Conservation (phyloP, 1,139 yeast species). For the Candida tetrigidarum region DNA sequence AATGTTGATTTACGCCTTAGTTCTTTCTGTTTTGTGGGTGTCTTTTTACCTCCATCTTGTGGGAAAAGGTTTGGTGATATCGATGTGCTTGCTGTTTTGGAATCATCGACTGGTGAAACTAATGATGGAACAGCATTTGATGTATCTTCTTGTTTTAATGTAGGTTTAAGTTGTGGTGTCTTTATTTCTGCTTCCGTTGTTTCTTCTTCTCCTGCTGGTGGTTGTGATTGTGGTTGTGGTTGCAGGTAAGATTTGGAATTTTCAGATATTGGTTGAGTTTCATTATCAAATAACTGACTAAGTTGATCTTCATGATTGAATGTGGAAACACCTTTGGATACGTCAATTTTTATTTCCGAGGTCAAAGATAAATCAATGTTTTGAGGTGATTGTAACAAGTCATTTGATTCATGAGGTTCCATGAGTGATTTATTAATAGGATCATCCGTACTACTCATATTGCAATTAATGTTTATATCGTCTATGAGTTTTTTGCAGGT, state of each 20-base stretch:
- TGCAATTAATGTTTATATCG: neutral
- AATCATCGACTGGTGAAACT: constrained; percentile 10
- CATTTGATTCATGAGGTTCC: constrained; percentile 6
- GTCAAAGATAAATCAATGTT: constrained; percentile 6
- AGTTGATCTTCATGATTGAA: constrained; percentile 5
- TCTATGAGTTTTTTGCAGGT: neutral
- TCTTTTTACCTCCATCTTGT: constrained; percentile 4
- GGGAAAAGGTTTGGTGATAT: constrained; percentile 20
- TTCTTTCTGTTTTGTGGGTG: constrained; percentile 12
- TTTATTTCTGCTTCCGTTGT: no score
- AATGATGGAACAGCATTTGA: constrained; percentile 1
- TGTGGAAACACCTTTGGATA: constrained; percentile 2
- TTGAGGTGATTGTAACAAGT: constrained; percentile 5
- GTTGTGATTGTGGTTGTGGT: no score
- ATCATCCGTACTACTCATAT: constrained; percentile 17
- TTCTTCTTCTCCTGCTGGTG: no score
- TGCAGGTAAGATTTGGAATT: no score
- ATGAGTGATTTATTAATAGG: constrained; percentile 12
- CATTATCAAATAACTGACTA: constrained; percentile 5
- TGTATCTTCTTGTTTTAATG: neutral
- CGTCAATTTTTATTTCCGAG: constrained; percentile 2
- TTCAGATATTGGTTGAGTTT: neutral
- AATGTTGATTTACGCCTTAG: constrained; percentile 17
- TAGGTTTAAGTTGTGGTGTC: neutral
- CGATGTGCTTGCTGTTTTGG: constrained; percentile 22